Base-by-base conservation (phyloP, 1,284 basidiomycete species). In the Malassezia japonica region DNA sequence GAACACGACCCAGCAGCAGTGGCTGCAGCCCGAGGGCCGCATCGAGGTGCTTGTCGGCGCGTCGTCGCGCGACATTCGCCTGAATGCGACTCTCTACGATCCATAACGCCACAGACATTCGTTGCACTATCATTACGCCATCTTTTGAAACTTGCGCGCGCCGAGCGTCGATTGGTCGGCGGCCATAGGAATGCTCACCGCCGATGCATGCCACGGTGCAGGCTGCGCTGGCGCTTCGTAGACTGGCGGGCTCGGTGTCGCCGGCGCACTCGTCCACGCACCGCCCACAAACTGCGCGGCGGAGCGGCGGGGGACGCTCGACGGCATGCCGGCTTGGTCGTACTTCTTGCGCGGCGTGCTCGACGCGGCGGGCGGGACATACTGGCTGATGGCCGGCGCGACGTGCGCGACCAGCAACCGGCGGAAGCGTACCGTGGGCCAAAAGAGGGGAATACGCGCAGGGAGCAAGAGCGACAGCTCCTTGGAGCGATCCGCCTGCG, bases 391-490 rank as follows among this genome's bases (percentile, higher is more conserved):
- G 6, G 24, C 24, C n/a, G 48, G 23, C 18, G 33, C 27, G 12
- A 24, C 20, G 16, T 29, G 34, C 18, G 41, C 24, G 13, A 15
- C 13, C 5, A 52, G 37, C 44, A 35, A 41, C 12, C 46, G 51
- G n/a, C 46, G 64, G 24, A 63, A 39, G 32, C 57, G 56, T 32
- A 64, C 56, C 13, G 70, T 70, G 12, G 64, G 64, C 62, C 65
- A 66, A 33, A 72, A 72, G 29, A 72, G 42, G 16, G 70, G 63
- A 15, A 72, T 43, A n/a, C 70, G 60, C 10, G 60, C 56, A 12
- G 68, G 70, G 13, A 69, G 40, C 15, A 64, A 48, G 23, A 49
- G 29, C 25, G 65, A 60, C 21, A 69, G 58, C 9, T 20, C 23
- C 20, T 38, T 43, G n/a, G 41, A 36, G 18, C 29, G 45, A n/a